Evolutionary conservation across 345 rosid genomes (phyloP).

Genomic region (Bruguiera sexangula): DNA sequence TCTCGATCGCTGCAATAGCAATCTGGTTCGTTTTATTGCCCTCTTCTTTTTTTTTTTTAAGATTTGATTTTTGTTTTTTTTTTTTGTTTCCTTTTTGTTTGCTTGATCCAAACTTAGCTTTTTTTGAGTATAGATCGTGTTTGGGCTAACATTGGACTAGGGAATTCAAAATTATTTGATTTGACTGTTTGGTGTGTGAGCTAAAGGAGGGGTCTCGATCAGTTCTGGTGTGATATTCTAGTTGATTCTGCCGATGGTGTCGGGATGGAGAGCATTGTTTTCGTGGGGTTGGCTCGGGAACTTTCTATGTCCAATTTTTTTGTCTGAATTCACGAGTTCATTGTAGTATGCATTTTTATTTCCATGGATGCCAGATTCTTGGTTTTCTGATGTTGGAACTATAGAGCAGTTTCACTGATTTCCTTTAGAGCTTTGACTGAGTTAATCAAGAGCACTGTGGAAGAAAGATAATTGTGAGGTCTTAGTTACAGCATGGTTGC

Average conservation of each 20-base stretch:
- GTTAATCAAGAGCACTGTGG: neutral
- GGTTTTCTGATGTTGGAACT: neutral
- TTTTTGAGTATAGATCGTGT: conserved; percentile 17
- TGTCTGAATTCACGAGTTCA: too few species aligned
- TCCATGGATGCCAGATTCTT: neutral
- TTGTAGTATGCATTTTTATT: too few species aligned
- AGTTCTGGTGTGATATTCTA: neutral
- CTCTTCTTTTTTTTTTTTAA: neutral
- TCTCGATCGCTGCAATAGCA: conserved; percentile 99
- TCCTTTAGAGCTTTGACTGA: neutral
- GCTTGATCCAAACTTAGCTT: conserved; percentile 1
- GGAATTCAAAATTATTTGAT: conserved; percentile 7
- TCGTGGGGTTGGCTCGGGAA: too few species aligned
- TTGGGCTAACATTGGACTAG: neutral
- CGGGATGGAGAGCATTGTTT: neutral
- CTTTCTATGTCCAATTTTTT: too few species aligned
- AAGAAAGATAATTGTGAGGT: neutral
- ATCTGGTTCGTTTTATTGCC: conserved; percentile 56
- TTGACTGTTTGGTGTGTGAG: neutral
- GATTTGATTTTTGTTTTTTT: neutral
- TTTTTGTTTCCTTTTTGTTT: conserved; percentile 1
- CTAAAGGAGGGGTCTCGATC: conserved; percentile 1
- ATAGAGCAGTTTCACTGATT: neutral
- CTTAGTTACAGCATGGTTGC: neutral
- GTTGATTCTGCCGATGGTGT: neutral